phyloP scores from a whole-genome alignment of 768 basidiomycete genomes.

The Hemileccinum rubropunctum region DNA sequence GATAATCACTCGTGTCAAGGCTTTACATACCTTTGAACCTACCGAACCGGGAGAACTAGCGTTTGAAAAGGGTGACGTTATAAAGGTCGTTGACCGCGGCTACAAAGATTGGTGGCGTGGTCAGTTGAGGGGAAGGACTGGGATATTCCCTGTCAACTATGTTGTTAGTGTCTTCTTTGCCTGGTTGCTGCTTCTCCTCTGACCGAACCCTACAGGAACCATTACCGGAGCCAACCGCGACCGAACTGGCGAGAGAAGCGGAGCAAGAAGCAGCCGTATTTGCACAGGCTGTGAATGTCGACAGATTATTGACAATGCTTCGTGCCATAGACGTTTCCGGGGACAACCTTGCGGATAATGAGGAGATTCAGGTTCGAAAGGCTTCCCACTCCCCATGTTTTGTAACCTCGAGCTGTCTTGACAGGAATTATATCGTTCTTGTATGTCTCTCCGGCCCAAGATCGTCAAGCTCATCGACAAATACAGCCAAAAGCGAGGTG shows the following conservation, averaged over 20 bases:
- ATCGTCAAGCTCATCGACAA: constrained; percentile 97
- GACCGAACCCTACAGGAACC: constrained; percentile 52
- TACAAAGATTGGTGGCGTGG: constrained; percentile 99
- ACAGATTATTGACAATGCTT: constrained; percentile 73
- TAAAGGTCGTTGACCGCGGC: constrained; percentile 91
- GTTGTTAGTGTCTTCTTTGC: constrained; percentile 54
- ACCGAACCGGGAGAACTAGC: constrained; percentile 87
- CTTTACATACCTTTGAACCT: constrained; percentile 85
- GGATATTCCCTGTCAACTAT: constrained; percentile 97
- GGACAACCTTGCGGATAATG: constrained; percentile 86
- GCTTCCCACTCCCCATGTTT: neutral
- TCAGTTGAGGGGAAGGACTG: constrained; percentile 83
- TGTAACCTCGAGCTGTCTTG: constrained; percentile 4
- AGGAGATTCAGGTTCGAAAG: constrained; percentile 73
- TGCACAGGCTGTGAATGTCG: constrained; percentile 79
- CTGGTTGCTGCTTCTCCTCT: neutral
- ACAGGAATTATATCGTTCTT: constrained; percentile 86
- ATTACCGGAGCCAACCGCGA: constrained; percentile 77
- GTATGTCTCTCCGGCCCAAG: constrained; percentile 88
- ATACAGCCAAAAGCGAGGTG: constrained; percentile 89
- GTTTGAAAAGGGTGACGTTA: constrained; percentile 89
- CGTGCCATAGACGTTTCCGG: constrained; percentile 68
- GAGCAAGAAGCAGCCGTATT: constrained; percentile 90
- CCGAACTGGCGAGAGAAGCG: constrained; percentile 76
- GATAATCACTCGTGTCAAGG: constrained; percentile 80